Conservation (phyloP, 257 asterid genomes). For the Solanum microdontum region DNA sequence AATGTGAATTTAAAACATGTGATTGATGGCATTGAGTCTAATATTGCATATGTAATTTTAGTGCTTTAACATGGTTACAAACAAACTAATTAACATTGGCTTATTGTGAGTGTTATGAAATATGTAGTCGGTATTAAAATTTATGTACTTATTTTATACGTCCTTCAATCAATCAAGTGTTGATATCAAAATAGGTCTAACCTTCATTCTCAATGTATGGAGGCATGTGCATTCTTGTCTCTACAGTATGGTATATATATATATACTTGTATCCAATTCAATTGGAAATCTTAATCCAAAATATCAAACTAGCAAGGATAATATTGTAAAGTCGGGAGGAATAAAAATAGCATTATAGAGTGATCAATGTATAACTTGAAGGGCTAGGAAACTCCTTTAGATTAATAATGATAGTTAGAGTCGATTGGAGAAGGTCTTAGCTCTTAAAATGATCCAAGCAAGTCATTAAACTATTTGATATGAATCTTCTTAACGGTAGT, state of each 20-base stretch:
- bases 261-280: not conserved
- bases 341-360: not conserved
- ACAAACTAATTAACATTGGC: not conserved
- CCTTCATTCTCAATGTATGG: not conserved
- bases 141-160: not conserved
- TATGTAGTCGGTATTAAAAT: not conserved
- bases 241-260: not conserved
- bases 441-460: not conserved
- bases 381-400: not conserved
- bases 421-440: not conserved
- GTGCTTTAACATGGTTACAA: not conserved
- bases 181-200: not conserved
- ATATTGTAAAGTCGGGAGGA: not conserved
- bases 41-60: not conserved
- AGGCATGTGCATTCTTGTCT: not conserved
- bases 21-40: not conserved
- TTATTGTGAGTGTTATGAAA: not conserved
- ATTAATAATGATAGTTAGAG: not conserved
- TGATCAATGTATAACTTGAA: not conserved
- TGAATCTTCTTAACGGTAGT: not conserved
- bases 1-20: not conserved
- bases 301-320: not conserved
- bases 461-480: not conserved
- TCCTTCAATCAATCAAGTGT: not conserved
- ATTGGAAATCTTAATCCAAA: not conserved